Base-by-base conservation (phyloP, 768 basidiomycete species). In the Lanmaoa pseudosensibilis region DNA sequence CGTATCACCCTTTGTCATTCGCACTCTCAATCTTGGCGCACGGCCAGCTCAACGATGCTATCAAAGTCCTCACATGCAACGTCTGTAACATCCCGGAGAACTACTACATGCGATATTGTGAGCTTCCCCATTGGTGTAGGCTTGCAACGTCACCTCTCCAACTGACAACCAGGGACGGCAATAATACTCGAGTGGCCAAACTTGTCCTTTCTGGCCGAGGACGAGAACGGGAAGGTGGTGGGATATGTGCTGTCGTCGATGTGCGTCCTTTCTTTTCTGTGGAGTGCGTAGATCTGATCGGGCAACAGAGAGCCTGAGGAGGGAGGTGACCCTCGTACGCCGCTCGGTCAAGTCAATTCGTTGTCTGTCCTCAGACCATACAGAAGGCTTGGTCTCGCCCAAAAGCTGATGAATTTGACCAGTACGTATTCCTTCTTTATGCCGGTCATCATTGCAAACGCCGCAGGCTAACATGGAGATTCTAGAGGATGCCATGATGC, bases 221-320 rank as follows among this genome's bases (percentile, higher is more conserved):
- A 81, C 46, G 73, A 75, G 34, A 68, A 65, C 23, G 80, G 82
- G 1, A 74, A 77, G 23, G 74, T 83, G 21, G 81, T 83, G 1
- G 82, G 82, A 11, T 83, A 83, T 62, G 81, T 83, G 16, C 62
- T 83, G n/a, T 79, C 78, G 0, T 81, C 82, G 46, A 80, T 83
- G 82, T 83, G 49, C 34, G 78, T 65, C 27, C 39, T 21, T n/a
- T n/a, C n/a, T 46, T 36, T 39, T 19, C 27, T 15, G 19, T 50
- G 33, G 34, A 21, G 18, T 11, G 41, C 13, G 27, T 30, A 21
- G 32, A 18, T 56, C 58, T 65, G n/a, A 60, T 47, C 36, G 13
- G 19, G 21, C 7, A 16, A 43, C 23, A 70, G 69, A 57, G 69
- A 73, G 27, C 69, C 56, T 6, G 59, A 55, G 15, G 71, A 67